These are phyloP conservation scores for Suhomyces sp. DNA, from an alignment of 805 yeast genomes.

Conservation along the genomic window DNA sequence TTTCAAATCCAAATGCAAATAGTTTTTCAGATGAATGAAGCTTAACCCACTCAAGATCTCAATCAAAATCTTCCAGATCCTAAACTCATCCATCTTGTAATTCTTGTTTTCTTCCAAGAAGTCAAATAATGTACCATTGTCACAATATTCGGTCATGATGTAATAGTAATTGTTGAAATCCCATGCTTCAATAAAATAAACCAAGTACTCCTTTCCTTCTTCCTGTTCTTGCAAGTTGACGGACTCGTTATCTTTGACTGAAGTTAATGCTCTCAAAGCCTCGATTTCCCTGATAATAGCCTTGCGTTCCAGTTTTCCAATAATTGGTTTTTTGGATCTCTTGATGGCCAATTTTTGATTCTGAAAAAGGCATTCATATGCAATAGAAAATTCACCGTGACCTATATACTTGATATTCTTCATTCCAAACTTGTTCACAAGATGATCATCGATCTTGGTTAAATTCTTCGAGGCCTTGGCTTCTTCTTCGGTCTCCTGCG, in stretches of 20 bases:
- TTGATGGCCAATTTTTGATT: conserved; percentile 80
- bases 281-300: conserved; percentile 76
- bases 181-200: conserved; percentile 84
- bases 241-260: conserved; percentile 20
- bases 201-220: conserved; percentile 75
- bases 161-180: conserved; percentile 72
- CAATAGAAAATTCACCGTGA: conserved; percentile 86
- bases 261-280: conserved; percentile 48
- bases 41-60: conserved; percentile 79
- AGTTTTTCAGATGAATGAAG: conserved; percentile 71
- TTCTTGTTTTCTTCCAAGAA: conserved; percentile 75
- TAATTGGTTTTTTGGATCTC: conserved; percentile 67
- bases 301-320: conserved; percentile 51
- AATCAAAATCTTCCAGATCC: conserved; percentile 93
- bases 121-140: conserved; percentile 84
- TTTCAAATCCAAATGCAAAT: conserved; percentile 86
- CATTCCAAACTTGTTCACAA: conserved; percentile 50
- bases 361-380: conserved; percentile 75
- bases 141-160: conserved; percentile 94
- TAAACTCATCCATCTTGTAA: conserved; percentile 87
- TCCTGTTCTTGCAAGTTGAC: conserved; percentile 35
- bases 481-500: too few species aligned
- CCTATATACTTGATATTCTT: conserved; percentile 69
- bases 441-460: conserved; percentile 39
- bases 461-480: not conserved